Base-by-base conservation (phyloP, 768 basidiomycete species). In the Pleurotus pulmonarius region DNA sequence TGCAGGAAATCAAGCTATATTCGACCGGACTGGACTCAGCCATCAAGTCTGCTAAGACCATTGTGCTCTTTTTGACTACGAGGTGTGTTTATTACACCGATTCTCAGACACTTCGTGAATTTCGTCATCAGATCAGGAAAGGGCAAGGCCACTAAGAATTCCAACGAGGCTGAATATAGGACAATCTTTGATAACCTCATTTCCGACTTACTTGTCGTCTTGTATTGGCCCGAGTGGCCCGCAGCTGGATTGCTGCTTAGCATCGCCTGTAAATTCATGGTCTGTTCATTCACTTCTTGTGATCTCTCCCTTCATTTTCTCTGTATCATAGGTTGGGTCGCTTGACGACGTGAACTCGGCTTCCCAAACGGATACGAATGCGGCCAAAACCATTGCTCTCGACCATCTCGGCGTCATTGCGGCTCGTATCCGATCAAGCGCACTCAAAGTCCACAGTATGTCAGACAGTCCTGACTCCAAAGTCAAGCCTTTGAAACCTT, bases 161-260 rank as follows among this genome's bases (percentile, higher is more conserved):
- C 94, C 0, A 94, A 92, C 61, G 97, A 99, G 65, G 87, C 90
- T 4, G 96, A 98, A 66, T 98, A 98, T 67, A 85, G 94, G 48
- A 78, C 86, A 0, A 93, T 98, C 39, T 90, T 98, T 58, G 96
- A 98, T 65, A 90, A 90, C 63, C 75, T 98, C 9, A 84, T 98
- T 41, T 84, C 86, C 1, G 97, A 99, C 65, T 75, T 97, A 20
- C 78, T 98, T 20, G 81, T 82, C 7, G 94, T 97, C 16, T 75
- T 98, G 5, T 94, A 89, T 67, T 92, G 92, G 85, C 95, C 97
- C 0, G 97, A 99, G 70, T 99, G 96, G 94, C 97, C 97, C 5
- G 95, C 92, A 8, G 92, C 97, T 1, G 81, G 86, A 43, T 70
- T 97, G 15, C 76, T 97, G 39, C 72, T 98, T 38, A 83, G 80